These are phyloP conservation scores for Aspergillus quadrilineatus DNA, from an alignment of 2,329 filamentous ascomycete species.

Conservation along the genomic window DNA sequence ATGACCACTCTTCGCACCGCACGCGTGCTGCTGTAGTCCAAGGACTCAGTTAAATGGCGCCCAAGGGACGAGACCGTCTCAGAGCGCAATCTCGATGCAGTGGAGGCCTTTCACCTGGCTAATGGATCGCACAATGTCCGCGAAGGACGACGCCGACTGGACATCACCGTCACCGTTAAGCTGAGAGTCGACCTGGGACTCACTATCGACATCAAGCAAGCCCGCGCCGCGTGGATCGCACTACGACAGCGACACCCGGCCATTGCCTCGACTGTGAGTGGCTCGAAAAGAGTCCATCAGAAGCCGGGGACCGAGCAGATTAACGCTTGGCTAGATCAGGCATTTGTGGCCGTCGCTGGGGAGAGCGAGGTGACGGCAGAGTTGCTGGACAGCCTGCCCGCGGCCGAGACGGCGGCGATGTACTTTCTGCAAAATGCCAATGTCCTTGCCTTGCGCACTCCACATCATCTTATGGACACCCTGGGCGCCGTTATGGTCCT, in stretches of 20 bases:
- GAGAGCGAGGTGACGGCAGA: background rate
- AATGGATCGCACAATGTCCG: background rate
- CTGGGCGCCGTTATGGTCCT: background rate
- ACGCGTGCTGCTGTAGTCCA: background rate
- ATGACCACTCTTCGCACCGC: background rate
- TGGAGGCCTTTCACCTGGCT: background rate
- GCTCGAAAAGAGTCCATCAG: background rate
- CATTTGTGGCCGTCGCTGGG: background rate
- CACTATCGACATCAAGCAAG: background rate
- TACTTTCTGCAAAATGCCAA: background rate
- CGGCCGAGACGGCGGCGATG: background rate
- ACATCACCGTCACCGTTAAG: background rate
- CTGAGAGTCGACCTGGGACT: background rate
- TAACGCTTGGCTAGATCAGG: background rate
- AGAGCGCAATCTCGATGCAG: background rate
- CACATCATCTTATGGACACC: background rate
- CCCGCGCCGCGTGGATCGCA: background rate
- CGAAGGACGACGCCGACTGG: background rate
- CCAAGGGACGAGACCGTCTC: background rate
- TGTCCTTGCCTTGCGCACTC: background rate
- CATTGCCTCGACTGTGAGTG: background rate
- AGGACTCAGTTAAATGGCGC: background rate
- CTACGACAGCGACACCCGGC: background rate
- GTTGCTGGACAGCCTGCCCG: background rate
- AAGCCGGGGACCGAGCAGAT: background rate